A percentile compares a stretch with the other conserved stretches of the same genome.
Evolutionary conservation across 768 basidiomycete genomes (phyloP).

Genomic region (Cystoderma amianthinum): DNA sequence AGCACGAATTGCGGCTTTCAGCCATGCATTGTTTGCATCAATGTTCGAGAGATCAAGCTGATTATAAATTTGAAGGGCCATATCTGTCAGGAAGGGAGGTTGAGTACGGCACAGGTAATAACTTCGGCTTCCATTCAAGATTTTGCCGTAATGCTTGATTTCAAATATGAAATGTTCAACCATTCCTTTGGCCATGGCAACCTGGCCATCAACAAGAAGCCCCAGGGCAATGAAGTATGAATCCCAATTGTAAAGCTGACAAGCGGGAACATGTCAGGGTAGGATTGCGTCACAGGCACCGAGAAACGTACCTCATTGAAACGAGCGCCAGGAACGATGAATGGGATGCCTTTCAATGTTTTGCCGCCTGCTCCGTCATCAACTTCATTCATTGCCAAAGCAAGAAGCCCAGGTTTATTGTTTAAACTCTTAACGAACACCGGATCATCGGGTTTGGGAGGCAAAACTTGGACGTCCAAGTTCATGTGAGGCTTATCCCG

Average conservation of each 20-base stretch:
- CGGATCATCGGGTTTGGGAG: conserved; percentile 81
- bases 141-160: conserved; percentile 96
- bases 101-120: conserved; percentile 95
- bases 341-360: conserved; percentile 88
- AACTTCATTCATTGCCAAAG: conserved; percentile 91
- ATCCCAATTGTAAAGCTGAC: conserved; percentile 92
- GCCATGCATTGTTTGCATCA: conserved; percentile 79
- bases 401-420: conserved; percentile 88
- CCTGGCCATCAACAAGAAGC: conserved; percentile 89
- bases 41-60: conserved; percentile 84
- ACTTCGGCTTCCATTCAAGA: conserved; percentile 92
- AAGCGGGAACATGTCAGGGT: background rate
- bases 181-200: conserved; percentile 94
- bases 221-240: conserved; percentile 93
- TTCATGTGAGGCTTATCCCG: conserved; percentile 90
- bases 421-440: conserved; percentile 89
- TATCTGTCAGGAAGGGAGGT: conserved; percentile 97
- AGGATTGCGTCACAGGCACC: conserved; percentile 2
- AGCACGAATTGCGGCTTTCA: conserved; percentile 93
- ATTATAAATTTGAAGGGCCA: conserved; percentile 97
- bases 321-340: conserved; percentile 93
- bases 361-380: conserved; percentile 74
- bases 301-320: conserved; percentile 72
- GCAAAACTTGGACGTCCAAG: conserved; percentile 87
- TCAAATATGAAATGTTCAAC: conserved; percentile 99